A percentile compares a stretch with the other conserved stretches of the same genome.
Conservation (phyloP, 148 eudicot genomes). For the Linanthus parryae region DNA sequence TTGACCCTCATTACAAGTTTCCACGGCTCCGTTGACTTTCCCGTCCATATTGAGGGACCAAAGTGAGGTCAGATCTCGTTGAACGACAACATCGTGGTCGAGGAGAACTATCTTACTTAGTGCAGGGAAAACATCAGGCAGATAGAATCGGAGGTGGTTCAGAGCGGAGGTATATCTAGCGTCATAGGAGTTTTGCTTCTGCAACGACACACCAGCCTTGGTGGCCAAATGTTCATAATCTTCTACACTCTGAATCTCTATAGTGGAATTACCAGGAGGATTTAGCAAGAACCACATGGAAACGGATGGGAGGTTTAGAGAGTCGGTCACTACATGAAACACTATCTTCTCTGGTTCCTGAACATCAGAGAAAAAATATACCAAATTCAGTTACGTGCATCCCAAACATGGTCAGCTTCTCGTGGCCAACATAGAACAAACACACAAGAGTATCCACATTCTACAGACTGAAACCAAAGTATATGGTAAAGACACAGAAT, state of each 20-base stretch:
- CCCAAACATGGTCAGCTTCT: too few species aligned
- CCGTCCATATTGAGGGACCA: slow-evolving; percentile 69
- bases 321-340: slow-evolving; percentile 87
- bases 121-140: slow-evolving; percentile 80
- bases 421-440: too few species aligned
- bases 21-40: slow-evolving; percentile 87
- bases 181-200: slow-evolving; percentile 51
- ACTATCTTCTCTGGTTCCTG: slow-evolving; percentile 86
- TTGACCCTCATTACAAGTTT: slow-evolving; percentile 64
- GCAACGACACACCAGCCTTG: slow-evolving; percentile 26
- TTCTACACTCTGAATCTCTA: slow-evolving; percentile 59
- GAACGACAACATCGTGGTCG: slow-evolving; percentile 95
- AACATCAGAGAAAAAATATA: too few species aligned
- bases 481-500: too few species aligned
- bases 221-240: slow-evolving; percentile 45
- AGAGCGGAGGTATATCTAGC: slow-evolving; percentile 76
- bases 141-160: slow-evolving; percentile 87
- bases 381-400: too few species aligned
- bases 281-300: slow-evolving; percentile 92
- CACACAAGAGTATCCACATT: too few species aligned
- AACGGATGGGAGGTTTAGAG: slow-evolving; percentile 73
- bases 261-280: slow-evolving; percentile 73
- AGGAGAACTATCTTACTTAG: slow-evolving; percentile 78
- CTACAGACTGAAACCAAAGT: too few species aligned
- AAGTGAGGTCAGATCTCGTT: slow-evolving; percentile 65